Evolutionary conservation across 139 green algal genomes (phyloP).

Genomic region (Spirogloea muscicola): DNA sequence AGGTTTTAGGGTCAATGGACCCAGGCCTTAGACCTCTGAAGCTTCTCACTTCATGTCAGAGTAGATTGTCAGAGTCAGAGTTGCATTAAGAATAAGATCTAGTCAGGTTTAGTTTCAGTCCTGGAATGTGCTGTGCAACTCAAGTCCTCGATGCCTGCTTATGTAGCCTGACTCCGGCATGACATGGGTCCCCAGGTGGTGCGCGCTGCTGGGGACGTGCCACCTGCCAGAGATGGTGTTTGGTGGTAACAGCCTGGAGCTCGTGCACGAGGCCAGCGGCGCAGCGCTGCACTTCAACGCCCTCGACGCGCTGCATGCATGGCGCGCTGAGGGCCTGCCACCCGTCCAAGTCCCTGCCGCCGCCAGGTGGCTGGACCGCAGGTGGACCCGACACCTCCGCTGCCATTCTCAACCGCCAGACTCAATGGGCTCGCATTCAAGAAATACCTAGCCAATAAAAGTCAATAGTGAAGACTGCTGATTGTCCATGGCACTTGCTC

Average conservation of each 20-base stretch:
- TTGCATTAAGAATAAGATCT: not conserved
- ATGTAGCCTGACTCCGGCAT: not conserved
- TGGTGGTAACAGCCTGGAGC: conserved; percentile 31
- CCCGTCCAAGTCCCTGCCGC: conserved; percentile 41
- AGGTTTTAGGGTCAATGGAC: too few species aligned
- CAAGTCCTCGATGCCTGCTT: not conserved
- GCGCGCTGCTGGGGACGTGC: not conserved
- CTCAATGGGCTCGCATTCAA: too few species aligned
- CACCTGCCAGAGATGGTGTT: conserved; percentile 51
- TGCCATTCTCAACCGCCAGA: too few species aligned
- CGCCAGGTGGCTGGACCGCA: conserved; percentile 15
- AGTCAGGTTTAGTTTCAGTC: not conserved
- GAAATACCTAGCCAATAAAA: too few species aligned
- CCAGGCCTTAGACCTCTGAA: too few species aligned
- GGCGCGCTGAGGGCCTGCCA: conserved; percentile 23
- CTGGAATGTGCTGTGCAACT: not conserved
- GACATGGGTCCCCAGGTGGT: conserved; percentile 2
- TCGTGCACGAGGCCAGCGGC: conserved; percentile 29
- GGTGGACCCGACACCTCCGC: too few species aligned
- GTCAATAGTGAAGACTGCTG: too few species aligned
- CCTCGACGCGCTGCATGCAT: conserved; percentile 43
- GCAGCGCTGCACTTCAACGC: conserved; percentile 41
- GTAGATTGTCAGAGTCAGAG: not conserved
- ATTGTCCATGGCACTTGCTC: too few species aligned
- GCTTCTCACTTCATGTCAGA: not conserved